phyloP scores from a whole-genome alignment of 306 rosid species.

The Glycine latifolia region DNA sequence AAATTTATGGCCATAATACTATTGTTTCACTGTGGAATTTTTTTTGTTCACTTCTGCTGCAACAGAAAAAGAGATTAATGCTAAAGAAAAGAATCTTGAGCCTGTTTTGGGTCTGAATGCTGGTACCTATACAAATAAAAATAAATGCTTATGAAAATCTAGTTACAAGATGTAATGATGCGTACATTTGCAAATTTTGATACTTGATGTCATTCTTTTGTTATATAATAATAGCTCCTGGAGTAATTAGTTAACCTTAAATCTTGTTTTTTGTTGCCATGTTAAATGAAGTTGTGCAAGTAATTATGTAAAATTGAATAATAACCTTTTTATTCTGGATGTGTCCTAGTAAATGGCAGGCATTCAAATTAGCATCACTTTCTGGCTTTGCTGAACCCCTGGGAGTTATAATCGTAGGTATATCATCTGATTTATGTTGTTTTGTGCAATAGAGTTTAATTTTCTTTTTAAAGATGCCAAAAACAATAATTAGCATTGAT shows the following conservation, averaged over 20 bases:
- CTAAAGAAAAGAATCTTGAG: slow-evolving; percentile 2
- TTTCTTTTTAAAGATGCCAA: slow-evolving; percentile 28
- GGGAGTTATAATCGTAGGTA: slow-evolving; percentile 95
- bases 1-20: slow-evolving; percentile 20
- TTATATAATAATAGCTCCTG: neutral
- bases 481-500: slow-evolving; percentile 22
- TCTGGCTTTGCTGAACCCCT: slow-evolving; percentile 97
- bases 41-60: slow-evolving; percentile 14
- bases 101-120: slow-evolving; percentile 38
- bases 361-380: slow-evolving; percentile 95
- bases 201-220: slow-evolving; percentile 36
- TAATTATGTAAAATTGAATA: slow-evolving; percentile 35
- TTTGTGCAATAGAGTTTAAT: slow-evolving; percentile 33
- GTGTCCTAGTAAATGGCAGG: slow-evolving; percentile 91
- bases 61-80: neutral
- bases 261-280: slow-evolving; percentile 34
- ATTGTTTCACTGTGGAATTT: neutral
- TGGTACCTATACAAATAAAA: slow-evolving; percentile 9
- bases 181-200: slow-evolving; percentile 26
- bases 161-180: slow-evolving; percentile 23
- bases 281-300: slow-evolving; percentile 34
- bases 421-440: slow-evolving; percentile 48
- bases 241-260: slow-evolving; percentile 20
- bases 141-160: slow-evolving; percentile 20
- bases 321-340: slow-evolving; percentile 22